These are phyloP conservation scores for Acephala macrosclerotiorum DNA, from an alignment of 2,329 filamentous ascomycete genomes.

Conservation along the genomic window DNA sequence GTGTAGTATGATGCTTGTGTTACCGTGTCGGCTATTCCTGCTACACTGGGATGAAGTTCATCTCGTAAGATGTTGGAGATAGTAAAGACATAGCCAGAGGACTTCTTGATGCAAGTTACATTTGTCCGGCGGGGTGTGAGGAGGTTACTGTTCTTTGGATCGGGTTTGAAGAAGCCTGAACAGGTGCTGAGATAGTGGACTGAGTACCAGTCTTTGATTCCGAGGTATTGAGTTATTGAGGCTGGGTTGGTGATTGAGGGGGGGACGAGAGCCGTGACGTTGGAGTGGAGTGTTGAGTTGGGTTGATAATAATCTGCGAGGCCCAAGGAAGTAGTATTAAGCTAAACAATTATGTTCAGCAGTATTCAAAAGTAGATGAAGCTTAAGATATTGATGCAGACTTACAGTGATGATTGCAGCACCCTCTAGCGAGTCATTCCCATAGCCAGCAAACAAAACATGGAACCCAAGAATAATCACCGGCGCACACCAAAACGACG, in stretches of 20 bases:
- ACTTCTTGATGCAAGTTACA: neutral
- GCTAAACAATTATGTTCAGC: neutral
- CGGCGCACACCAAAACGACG: neutral
- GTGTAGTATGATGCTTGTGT: slow-evolving; percentile 10
- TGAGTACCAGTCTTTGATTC: slow-evolving; percentile 11
- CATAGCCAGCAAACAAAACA: neutral
- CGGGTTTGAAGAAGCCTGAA: neutral
- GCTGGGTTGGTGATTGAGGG: neutral
- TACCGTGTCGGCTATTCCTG: neutral
- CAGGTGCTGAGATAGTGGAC: slow-evolving; percentile 10
- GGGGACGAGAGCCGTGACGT: neutral
- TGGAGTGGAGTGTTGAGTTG: neutral
- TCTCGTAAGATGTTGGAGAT: neutral
- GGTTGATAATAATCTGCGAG: neutral
- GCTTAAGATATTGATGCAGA: neutral
- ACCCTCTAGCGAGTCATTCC: neutral
- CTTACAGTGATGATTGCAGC: neutral
- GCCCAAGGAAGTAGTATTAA: slow-evolving; percentile 12
- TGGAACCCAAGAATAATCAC: neutral
- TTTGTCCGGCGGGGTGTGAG: neutral
- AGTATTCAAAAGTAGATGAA: neutral
- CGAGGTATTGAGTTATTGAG: slow-evolving; percentile 14
- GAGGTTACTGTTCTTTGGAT: neutral
- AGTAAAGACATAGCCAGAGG: neutral
- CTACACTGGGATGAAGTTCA: neutral